Conservation (phyloP, 176 grass and related monocot species). For the Juncus effusus region DNA sequence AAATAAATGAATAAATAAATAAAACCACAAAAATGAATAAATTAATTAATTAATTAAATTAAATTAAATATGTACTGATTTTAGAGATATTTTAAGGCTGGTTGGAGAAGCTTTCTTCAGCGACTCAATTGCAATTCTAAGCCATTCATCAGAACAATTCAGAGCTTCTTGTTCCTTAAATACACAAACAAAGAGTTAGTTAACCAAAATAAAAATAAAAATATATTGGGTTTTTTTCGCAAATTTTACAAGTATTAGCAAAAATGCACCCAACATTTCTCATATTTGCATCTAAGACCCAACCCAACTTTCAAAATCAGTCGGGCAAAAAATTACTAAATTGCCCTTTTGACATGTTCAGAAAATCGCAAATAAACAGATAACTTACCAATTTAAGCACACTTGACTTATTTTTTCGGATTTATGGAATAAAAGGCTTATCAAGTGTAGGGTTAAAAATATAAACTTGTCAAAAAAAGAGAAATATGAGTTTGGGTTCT, state of each 20-base stretch:
- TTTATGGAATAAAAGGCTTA: no score
- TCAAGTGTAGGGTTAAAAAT: no score
- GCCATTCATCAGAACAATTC: conserved; percentile 49
- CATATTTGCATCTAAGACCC: no score
- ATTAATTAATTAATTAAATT: conserved; percentile 1
- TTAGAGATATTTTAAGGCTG: conserved; percentile 84
- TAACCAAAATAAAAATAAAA: conserved; percentile 28
- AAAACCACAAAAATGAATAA: conserved; percentile 6
- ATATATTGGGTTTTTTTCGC: neutral
- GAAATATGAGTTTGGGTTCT: no score
- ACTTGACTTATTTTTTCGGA: no score
- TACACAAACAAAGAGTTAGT: neutral
- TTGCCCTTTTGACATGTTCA: no score
- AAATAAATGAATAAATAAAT: neutral
- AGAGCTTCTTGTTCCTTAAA: conserved; percentile 67
- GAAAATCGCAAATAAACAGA: no score
- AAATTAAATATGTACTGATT: conserved; percentile 50
- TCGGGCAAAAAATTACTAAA: no score
- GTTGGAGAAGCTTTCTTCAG: conserved; percentile 81
- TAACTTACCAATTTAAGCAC: no score
- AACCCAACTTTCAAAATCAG: no score
- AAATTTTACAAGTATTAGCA: neutral
- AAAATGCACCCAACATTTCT: neutral
- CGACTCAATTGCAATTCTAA: conserved; percentile 52
- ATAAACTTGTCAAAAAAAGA: no score